Conservation (phyloP, 2,329 filamentous ascomycete species). For the Penicillium sp. region DNA sequence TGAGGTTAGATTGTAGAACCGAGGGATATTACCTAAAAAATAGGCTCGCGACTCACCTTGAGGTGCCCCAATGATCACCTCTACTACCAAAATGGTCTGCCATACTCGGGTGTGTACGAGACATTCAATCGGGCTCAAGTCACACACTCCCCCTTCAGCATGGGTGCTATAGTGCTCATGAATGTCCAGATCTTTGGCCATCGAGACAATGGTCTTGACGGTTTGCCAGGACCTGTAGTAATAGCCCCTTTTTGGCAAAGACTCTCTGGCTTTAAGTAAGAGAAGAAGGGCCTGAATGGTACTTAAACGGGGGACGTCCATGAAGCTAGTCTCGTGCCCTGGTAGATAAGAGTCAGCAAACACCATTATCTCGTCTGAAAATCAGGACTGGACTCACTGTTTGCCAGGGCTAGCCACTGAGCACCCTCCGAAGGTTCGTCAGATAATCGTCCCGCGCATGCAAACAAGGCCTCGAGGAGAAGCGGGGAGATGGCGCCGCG, state of each 20-base stretch:
- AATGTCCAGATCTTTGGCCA: constrained; percentile 86
- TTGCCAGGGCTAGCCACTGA: constrained; percentile 87
- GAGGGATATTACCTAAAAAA: not conserved
- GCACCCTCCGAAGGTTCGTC: constrained; percentile 80
- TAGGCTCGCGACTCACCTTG: constrained; percentile 60
- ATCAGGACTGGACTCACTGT: constrained; percentile 53
- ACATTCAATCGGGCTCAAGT: constrained; percentile 67
- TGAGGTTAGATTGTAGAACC: constrained; percentile 11
- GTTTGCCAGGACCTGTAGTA: constrained; percentile 98
- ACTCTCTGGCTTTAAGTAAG: constrained; percentile 83
- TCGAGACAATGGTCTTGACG: constrained; percentile 82
- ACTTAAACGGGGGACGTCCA: constrained; percentile 83
- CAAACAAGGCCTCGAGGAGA: constrained; percentile 84
- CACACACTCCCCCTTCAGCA: constrained; percentile 65
- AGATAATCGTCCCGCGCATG: constrained; percentile 76
- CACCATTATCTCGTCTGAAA: not conserved
- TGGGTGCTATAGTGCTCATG: constrained; percentile 83
- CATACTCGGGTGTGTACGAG: constrained; percentile 80
- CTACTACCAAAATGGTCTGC: constrained; percentile 80
- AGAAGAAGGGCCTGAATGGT: constrained; percentile 87
- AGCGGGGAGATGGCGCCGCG: constrained; percentile 82
- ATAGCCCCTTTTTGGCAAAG: constrained; percentile 87
- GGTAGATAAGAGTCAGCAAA: constrained; percentile 26
- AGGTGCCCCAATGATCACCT: constrained; percentile 88
- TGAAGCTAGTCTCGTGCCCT: constrained; percentile 90